Percentiles rank a stretch among this genome's conserved stretches.
phyloP scores from a whole-genome alignment of 2,329 filamentous ascomycete species.

The Paecilomyces fulvus region DNA sequence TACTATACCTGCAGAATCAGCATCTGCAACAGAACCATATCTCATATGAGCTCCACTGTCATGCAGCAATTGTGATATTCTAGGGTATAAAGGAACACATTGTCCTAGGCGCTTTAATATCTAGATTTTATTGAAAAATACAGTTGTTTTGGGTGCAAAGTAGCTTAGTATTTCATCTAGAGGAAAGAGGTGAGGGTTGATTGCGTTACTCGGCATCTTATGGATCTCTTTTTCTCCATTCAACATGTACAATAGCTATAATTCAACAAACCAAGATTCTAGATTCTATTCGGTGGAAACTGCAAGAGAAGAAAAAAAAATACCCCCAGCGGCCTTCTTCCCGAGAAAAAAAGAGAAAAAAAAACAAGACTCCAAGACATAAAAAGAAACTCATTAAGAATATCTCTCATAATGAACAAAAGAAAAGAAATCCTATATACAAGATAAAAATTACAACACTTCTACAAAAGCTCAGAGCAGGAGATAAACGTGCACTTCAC shows the following conservation, averaged over 20 bases:
- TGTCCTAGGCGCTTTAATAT: neutral
- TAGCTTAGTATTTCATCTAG: too few species aligned
- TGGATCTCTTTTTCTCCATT: neutral
- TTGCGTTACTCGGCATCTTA: too few species aligned
- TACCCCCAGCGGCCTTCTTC: neutral
- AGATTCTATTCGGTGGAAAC: neutral
- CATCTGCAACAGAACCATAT: neutral
- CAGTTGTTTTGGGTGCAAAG: too few species aligned
- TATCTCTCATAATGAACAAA: neutral
- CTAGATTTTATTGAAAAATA: too few species aligned
- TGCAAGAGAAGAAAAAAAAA: neutral
- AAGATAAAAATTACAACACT: neutral
- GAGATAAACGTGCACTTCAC: slow-evolving; percentile 8
- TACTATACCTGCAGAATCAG: neutral
- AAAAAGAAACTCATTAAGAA: neutral
- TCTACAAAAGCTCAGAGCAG: neutral
- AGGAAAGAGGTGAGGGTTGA: too few species aligned
- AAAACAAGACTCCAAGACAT: too few species aligned
- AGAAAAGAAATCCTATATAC: neutral
- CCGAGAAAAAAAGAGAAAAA: neutral
- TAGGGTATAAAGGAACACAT: neutral
- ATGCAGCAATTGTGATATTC: slow-evolving; percentile 1
- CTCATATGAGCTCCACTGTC: neutral
- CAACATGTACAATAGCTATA: neutral
- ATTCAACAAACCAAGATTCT: neutral